Evolutionary conservation across 257 asterid species (phyloP), one percentile per base, ranked within the genome.

Genomic region (Haberlea rhodopensis): DNA sequence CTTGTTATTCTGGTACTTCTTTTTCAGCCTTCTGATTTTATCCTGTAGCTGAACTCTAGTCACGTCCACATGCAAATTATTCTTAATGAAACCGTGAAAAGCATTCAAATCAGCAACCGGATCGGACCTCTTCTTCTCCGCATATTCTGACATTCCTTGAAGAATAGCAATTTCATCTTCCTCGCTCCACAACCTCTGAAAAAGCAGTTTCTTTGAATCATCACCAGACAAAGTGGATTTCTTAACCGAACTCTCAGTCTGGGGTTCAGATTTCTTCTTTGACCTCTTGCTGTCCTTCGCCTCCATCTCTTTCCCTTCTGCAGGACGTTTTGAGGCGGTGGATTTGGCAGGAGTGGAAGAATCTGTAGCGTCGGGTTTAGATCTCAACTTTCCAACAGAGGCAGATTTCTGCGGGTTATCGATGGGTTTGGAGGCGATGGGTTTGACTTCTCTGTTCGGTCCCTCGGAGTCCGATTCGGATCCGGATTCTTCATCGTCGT

Each of bases 111-210:
- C n/a, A n/a, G n/a, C n/a, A 18, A 59, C 11, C 0, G 91, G 90
- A 28, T 81, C 84, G 0, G 76, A 20, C 11, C 76, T 80, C 34
- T 76, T 81, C 67, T 73, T 62, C 1, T 54, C 18, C 5, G 48
- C 5, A 15, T 76, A 84, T 9, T 86, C 92, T 11, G 74, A 51
- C 76, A 89, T 73, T 6, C 95, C 95, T 51, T 79, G 34, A 1
- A 86, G 55, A 13, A 84, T 66, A 2, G 15, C 84, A 18, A 86
- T 77, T 58, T 86, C 96, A 21, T 89, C 96, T 0, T 79, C 89
- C 27, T 86, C 88, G 25, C 81, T 82, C 82, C 82, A 86, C 21
- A 89, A 48, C 64, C 92, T n/a, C n/a, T n/a, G n/a, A n/a, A n/a
- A n/a, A n/a, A n/a, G n/a, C n/a, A n/a, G n/a, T n/a, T n/a, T n/a